These are phyloP conservation scores for Chlamydomonas applanata DNA, from an alignment of 139 green algal species.

Conservation along the genomic window DNA sequence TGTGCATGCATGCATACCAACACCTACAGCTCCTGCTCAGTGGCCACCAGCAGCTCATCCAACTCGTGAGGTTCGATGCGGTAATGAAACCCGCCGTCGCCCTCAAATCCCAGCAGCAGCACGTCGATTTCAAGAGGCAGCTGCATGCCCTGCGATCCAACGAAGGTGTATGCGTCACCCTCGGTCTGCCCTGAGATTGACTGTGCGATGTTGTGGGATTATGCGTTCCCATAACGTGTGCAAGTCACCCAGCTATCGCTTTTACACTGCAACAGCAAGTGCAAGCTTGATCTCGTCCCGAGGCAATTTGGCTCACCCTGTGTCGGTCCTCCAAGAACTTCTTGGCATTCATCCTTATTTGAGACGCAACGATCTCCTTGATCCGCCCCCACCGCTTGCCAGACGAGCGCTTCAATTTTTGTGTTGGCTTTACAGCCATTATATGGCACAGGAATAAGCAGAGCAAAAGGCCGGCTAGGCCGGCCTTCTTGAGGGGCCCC, in stretches of 20 bases:
- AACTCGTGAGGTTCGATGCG: not conserved
- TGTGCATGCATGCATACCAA: too few species aligned
- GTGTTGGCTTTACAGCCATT: too few species aligned
- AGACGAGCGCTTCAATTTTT: not conserved
- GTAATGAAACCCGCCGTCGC: not conserved
- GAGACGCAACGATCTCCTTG: not conserved
- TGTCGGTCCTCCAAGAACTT: not conserved
- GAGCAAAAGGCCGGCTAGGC: too few species aligned
- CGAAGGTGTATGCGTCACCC: too few species aligned
- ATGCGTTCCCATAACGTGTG: too few species aligned
- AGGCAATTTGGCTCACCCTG: not conserved
- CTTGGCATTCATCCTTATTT: not conserved
- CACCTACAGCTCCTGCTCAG: not conserved
- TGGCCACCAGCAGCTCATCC: slow-evolving; percentile 2
- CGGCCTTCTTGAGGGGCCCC: too few species aligned
- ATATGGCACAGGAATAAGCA: too few species aligned
- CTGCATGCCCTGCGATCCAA: too few species aligned
- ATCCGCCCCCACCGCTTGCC: slow-evolving; percentile 3
- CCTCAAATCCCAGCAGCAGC: not conserved
- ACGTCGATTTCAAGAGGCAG: slow-evolving; percentile 1
- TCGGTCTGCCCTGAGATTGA: too few species aligned
- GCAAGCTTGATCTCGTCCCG: not conserved
- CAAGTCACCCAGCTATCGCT: too few species aligned
- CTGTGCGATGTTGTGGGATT: too few species aligned
- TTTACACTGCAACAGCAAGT: too few species aligned